phyloP scores from a whole-genome alignment of 148 eudicot genomes.

The Rhododendron simsii region DNA sequence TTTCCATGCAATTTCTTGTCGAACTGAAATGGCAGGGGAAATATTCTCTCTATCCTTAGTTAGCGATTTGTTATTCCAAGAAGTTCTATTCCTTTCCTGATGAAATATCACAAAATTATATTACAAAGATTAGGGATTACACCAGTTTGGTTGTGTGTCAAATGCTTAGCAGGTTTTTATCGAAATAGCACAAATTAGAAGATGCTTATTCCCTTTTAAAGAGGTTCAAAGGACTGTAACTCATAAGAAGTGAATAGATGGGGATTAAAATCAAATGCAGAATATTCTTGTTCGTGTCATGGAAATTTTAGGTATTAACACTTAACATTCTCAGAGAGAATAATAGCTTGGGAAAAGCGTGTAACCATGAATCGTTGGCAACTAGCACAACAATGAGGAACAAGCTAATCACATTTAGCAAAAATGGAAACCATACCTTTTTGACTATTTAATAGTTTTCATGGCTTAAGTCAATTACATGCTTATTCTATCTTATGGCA shows the following conservation, averaged over 20 bases:
- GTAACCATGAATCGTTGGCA: not conserved
- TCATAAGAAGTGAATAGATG: not conserved
- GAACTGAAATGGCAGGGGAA: not conserved
- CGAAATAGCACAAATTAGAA: not conserved
- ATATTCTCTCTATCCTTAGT: not conserved
- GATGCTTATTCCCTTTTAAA: not conserved
- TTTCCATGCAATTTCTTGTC: not conserved
- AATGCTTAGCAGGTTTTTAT: not conserved
- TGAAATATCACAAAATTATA: not conserved
- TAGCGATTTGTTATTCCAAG: not conserved
- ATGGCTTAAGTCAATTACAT: not conserved
- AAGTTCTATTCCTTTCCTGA: not conserved
- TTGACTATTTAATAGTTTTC: not conserved
- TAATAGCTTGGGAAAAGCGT: not conserved
- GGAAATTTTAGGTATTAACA: not conserved
- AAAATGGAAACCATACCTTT: not conserved
- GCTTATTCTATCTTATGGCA: constrained; percentile 15
- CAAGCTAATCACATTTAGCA: not conserved
- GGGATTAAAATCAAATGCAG: not conserved
- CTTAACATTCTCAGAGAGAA: not conserved
- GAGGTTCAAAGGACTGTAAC: not conserved
- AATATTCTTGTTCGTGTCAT: not conserved
- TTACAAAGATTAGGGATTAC: not conserved
- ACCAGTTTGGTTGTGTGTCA: not conserved
- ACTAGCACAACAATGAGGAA: not conserved